Base-by-base conservation (phyloP, 345 rosid species). In the Eucalyptus cloeziana region DNA sequence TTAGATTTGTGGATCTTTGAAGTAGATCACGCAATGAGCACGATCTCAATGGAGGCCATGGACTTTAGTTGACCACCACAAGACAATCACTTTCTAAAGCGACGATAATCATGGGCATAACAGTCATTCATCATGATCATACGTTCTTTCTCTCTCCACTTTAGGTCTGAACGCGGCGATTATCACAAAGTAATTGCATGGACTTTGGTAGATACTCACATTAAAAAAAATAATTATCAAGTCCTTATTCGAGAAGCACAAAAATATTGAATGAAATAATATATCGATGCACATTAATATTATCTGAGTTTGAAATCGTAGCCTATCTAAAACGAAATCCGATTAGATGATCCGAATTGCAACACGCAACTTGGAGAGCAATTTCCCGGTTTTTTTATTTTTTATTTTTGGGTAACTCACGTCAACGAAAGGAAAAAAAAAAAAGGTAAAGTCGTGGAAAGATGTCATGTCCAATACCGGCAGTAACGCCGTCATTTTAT, bases 91-190 rank as follows among this genome's bases (percentile, higher is more conserved):
- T 17, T 69, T 17, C 11, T 69, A 7, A 69, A 33, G 4, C 1
- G 22, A 17, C 43, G 22, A 21, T 33, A 69, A 31, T 31, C 13
- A 69, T 0, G 3, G 4, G 7, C 13, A 8, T 3, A 19, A 8
- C 2, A 0, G 11, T 69, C 24, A 3, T 27, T 62, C 4, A 13
- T 62, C 3, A 4, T 13, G 3, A 27, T 60, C 13, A 10, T 30
- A 5, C 7, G 5, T 60, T 27, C 0, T 60, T 27, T 60, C 8
- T 60, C 69, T 64, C 21, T 64, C 10, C 37, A 64, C 8, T n/a
- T 64, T 2, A 64, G 2, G 64, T 19, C 0, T 19, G n/a, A 58
- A 58, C 1, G 2, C 14, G 2, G 3, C 1, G 9, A 62, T 30
- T 3, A 13, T 30, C 31, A 30, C 9, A 13, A 5, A 2, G 17